Conservation (phyloP, 1,284 basidiomycete genomes). For the Lentinula novae-zelandiae region DNA sequence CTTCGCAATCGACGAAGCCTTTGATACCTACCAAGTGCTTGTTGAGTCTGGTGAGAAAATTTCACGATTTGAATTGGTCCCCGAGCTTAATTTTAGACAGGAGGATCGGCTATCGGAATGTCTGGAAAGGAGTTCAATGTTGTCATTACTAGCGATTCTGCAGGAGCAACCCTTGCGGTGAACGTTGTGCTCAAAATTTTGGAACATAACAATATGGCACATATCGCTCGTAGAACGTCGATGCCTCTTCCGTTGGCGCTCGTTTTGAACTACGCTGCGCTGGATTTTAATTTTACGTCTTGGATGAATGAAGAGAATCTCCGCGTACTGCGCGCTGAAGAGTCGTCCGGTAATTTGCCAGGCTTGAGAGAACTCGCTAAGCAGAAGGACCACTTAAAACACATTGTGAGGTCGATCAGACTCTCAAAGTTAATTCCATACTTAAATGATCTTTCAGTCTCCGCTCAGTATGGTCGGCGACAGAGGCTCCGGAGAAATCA, state of each 20-base stretch:
- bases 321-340: constrained; percentile 76
- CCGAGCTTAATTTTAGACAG: constrained; percentile 20
- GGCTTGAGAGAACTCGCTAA: constrained; percentile 62
- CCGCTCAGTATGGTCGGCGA: constrained; percentile 88
- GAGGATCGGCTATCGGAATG: constrained; percentile 83
- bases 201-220: constrained; percentile 37
- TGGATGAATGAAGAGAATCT: constrained; percentile 95
- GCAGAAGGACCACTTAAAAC: constrained; percentile 86
- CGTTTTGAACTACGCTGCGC: constrained; percentile 76
- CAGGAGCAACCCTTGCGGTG: constrained; percentile 46
- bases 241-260: constrained; percentile 62
- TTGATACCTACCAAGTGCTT: constrained; percentile 83
- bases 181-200: constrained; percentile 83
- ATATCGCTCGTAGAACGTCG: constrained; percentile 33
- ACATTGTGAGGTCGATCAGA: constrained; percentile 43
- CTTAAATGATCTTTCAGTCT: constrained; percentile 34
- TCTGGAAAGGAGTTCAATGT: constrained; percentile 71
- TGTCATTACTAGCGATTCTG: background rate
- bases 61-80: background rate
- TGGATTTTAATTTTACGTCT: constrained; percentile 93
- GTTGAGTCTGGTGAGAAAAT: constrained; percentile 57
- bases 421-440: background rate
- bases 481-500: constrained; percentile 31
- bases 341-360: constrained; percentile 70
- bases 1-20: constrained; percentile 92